A percentile compares a stretch with the other conserved stretches of the same genome.
phyloP scores from a whole-genome alignment of 768 basidiomycete species.

The Lactifluus piperatus region DNA sequence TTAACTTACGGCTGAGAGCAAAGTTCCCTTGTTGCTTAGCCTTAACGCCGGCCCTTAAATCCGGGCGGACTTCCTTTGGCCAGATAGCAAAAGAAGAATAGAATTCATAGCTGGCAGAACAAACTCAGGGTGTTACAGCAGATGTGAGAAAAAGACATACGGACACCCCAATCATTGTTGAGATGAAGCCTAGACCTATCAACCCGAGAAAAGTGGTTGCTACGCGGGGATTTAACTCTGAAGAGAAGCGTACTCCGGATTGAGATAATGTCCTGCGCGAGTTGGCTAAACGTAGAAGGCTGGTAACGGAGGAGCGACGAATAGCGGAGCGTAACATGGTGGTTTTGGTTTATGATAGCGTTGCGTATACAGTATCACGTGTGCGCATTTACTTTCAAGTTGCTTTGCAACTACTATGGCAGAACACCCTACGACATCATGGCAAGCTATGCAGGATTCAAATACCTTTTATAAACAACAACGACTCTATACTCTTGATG shows the following conservation, averaged over 20 bases:
- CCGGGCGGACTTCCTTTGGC: constrained; percentile 53
- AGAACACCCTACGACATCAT: constrained; percentile 72
- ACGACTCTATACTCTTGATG: constrained; percentile 74
- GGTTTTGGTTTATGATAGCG: too few relatives aligned
- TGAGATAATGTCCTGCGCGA: neutral
- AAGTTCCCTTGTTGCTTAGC: constrained; percentile 53
- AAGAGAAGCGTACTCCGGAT: neutral
- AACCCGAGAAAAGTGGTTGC: constrained; percentile 13
- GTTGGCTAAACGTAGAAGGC: neutral
- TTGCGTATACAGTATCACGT: too few relatives aligned
- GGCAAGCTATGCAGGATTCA: constrained; percentile 88
- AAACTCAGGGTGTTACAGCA: constrained; percentile 23
- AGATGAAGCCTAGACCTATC: constrained; percentile 10
- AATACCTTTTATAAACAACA: constrained; percentile 82
- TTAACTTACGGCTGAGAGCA: constrained; percentile 40
- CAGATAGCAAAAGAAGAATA: constrained; percentile 53
- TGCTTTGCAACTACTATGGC: constrained; percentile 27
- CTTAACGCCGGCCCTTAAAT: constrained; percentile 56
- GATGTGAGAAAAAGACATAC: constrained; percentile 2
- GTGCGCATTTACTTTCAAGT: too few relatives aligned
- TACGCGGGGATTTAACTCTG: constrained; percentile 1
- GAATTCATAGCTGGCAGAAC: constrained; percentile 39
- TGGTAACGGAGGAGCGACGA: neutral
- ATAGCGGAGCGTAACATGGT: neutral
- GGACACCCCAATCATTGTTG: constrained; percentile 15